These are phyloP conservation scores for Cryptococcus jaspeensis DNA, from an alignment of 1,284 basidiomycete genomes.

Conservation along the genomic window DNA sequence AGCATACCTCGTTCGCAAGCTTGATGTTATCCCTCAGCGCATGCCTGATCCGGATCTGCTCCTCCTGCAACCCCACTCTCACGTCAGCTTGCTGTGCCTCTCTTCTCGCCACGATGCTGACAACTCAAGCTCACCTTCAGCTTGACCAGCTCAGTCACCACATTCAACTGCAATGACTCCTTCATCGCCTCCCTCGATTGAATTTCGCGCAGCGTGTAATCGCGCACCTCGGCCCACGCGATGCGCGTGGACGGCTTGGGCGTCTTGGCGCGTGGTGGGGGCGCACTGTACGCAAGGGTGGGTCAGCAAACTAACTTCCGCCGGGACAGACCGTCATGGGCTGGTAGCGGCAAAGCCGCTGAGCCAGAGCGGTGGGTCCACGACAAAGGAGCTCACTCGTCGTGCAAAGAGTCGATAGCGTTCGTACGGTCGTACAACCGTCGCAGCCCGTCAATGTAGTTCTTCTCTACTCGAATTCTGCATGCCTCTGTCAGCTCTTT, in stretches of 20 bases:
- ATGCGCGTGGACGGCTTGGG: constrained; percentile 61
- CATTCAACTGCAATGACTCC: constrained; percentile 65
- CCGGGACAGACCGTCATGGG: neutral
- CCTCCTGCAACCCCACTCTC: constrained; percentile 56
- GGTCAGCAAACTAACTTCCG: too few species aligned
- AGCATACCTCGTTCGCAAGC: constrained; percentile 57
- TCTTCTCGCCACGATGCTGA: neutral
- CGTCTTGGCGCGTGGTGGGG: constrained; percentile 44
- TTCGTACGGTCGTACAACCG: constrained; percentile 69
- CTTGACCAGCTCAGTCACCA: constrained; percentile 64
- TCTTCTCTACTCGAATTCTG: constrained; percentile 77
- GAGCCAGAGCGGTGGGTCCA: neutral
- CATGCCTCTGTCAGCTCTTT: constrained; percentile 18
- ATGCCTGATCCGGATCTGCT: constrained; percentile 80
- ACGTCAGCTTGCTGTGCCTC: neutral
- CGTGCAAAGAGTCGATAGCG: constrained; percentile 58
- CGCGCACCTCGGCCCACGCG: constrained; percentile 78
- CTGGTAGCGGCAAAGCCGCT: constrained; percentile 58
- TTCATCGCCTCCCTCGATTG: constrained; percentile 75
- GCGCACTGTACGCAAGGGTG: neutral
- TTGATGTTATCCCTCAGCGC: constrained; percentile 87
- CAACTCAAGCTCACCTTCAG: constrained; percentile 60
- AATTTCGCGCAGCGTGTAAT: constrained; percentile 80
- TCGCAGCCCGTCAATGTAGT: constrained; percentile 69
- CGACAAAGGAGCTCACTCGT: constrained; percentile 37